Base-by-base conservation (phyloP, 306 rosid genomes). In the Quercus alba region DNA sequence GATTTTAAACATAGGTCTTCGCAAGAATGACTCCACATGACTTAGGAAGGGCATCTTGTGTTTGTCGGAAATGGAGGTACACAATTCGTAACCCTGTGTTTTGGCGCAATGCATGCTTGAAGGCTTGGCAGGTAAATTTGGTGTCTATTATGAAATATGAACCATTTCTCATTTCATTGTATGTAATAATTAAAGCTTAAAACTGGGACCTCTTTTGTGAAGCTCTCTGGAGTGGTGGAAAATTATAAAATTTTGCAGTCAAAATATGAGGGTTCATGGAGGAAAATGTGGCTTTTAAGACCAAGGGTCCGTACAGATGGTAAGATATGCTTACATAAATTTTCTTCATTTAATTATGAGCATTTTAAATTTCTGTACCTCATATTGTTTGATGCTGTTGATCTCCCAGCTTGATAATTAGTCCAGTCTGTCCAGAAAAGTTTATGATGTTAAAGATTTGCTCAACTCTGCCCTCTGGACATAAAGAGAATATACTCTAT, bases 61-160 rank as follows among this genome's bases (percentile, higher is more conserved):
- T 95, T 14, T 95, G 99, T 83, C 93, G 97, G 64, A 95, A 95
- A 83, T 95, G 99, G 99, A 85, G 90, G 86, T 91, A 93, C 72
- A 95, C 96, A 25, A 85, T 95, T 62, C 97, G 96, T 51, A 95
- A 93, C 76, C 98, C 99, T 87, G 91, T 85, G 55, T 91, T 91
- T 83, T 95, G 98, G 99, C 96, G 98, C 84, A 85, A 62, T 79
- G 94, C 98, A 46, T 95, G 98, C 88, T 85, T 95, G 78, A 95
- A 93, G 92, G 99, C 93, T 81, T 95, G 99, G 99, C 99, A 93
- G 99, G 99, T 95, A 91, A 82, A 74, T 57, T 70, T 81, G 55
- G 61, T 76, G 20, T 75, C 63, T 62, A 80, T 59, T 76, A 81
- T 30, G 68, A 33, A 26, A 11, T 35, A 49, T 68, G 73, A 63